Percentiles rank a stretch among this genome's conserved stretches.
Evolutionary conservation across 2,329 filamentous ascomycete genomes (phyloP).

Genomic region (Arthroderma sp.): DNA sequence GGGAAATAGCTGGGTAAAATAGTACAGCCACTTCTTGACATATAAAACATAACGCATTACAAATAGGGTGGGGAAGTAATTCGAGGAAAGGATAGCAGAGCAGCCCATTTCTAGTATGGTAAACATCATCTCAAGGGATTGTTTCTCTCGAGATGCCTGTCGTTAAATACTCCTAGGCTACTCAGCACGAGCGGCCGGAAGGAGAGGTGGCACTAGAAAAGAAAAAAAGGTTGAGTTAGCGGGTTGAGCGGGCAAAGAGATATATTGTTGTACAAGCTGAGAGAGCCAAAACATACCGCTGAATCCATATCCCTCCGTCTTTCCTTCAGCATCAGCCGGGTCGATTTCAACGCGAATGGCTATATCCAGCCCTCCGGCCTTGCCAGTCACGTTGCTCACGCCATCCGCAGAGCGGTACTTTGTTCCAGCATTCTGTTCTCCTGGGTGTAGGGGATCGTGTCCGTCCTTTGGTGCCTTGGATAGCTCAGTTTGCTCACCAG

Average conservation of each 20-base stretch:
- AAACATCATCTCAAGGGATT: no score
- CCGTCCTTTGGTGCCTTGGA: slow-evolving; percentile 43
- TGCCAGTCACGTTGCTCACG: slow-evolving; percentile 25
- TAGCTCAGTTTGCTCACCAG: slow-evolving; percentile 7
- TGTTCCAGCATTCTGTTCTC: slow-evolving; percentile 69
- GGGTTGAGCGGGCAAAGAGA: not conserved
- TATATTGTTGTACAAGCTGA: not conserved
- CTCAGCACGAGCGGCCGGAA: not conserved
- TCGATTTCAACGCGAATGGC: slow-evolving; percentile 38
- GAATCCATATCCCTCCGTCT: slow-evolving; percentile 39
- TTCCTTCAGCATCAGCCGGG: slow-evolving; percentile 30
- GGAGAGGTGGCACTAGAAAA: not conserved
- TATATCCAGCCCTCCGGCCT: slow-evolving; percentile 36
- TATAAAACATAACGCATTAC: not conserved
- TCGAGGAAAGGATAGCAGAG: not conserved
- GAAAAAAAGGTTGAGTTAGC: not conserved
- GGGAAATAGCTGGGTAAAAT: not conserved
- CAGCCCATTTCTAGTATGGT: no score
- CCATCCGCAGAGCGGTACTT: slow-evolving; percentile 58
- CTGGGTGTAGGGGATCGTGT: slow-evolving; percentile 58
- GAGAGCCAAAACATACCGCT: slow-evolving; percentile 29
- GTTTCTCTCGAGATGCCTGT: no score
- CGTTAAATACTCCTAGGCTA: not conserved
- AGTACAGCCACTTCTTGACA: not conserved
- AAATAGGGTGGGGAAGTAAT: not conserved